Percentiles rank a stretch among this genome's conserved stretches.
Evolutionary conservation across 306 rosid species (phyloP).

Genomic region (Trichosanthes truncata): DNA sequence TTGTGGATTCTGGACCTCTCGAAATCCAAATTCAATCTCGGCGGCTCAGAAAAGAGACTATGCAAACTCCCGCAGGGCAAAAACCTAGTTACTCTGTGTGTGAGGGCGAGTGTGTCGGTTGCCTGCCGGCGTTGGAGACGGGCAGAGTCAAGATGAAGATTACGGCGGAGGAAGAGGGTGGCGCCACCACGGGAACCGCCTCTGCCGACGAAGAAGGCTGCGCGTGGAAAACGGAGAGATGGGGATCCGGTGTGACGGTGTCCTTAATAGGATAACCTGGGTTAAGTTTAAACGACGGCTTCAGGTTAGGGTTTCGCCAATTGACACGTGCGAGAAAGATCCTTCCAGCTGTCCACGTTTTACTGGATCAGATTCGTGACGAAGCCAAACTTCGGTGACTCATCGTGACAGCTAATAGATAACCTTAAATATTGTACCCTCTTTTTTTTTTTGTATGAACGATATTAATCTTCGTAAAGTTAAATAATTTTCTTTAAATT

Average conservation of each 20-base stretch:
- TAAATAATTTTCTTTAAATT: too few relatives aligned
- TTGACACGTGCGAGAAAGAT: slow-evolving; percentile 44
- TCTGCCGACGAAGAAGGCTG: slow-evolving; percentile 2
- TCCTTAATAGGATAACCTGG: slow-evolving; percentile 12
- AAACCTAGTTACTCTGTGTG: background rate
- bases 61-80: background rate
- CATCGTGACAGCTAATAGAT: slow-evolving; percentile 46
- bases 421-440: slow-evolving; percentile 20
- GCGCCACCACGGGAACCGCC: slow-evolving; percentile 1
- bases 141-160: background rate
- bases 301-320: slow-evolving; percentile 26
- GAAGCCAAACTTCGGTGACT: slow-evolving; percentile 38
- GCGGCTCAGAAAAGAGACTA: slow-evolving; percentile 6
- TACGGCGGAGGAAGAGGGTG: background rate
- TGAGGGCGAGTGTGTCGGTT: background rate
- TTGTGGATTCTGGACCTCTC: background rate
- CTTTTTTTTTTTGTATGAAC: background rate
- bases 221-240: background rate
- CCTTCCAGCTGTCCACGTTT: slow-evolving; percentile 45
- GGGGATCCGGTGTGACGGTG: slow-evolving; percentile 30
- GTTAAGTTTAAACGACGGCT: slow-evolving; percentile 5
- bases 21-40: background rate
- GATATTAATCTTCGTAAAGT: background rate
- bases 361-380: slow-evolving; percentile 45
- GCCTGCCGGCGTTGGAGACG: background rate